These are phyloP conservation scores for Phyllosticta citribraziliensis DNA, from an alignment of 2,329 filamentous ascomycete species.

Conservation along the genomic window DNA sequence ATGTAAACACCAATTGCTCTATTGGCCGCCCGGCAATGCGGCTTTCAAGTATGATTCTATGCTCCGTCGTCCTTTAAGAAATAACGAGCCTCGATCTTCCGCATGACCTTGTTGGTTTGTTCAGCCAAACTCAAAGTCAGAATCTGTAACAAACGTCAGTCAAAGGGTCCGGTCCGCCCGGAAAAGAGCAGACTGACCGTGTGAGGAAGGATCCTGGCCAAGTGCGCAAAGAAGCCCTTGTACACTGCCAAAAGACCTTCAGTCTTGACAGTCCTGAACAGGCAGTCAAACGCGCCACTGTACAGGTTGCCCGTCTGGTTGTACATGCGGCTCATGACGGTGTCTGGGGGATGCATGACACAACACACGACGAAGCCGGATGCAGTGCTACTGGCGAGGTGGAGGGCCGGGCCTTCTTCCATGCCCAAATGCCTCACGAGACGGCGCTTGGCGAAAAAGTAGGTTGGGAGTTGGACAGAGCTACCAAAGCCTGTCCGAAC, in stretches of 20 bases:
- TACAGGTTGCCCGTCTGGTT: conserved; percentile 99
- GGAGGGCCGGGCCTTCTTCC: conserved; percentile 81
- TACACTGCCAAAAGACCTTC: conserved; percentile 91
- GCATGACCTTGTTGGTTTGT: conserved; percentile 90
- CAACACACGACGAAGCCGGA: conserved; percentile 96
- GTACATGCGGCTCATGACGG: conserved; percentile 97
- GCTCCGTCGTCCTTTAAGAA: conserved; percentile 37
- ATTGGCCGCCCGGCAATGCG: not conserved
- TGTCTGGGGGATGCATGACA: conserved; percentile 98
- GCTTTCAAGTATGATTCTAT: conserved; percentile 20
- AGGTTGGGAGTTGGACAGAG: conserved; percentile 91
- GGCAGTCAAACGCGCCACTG: conserved; percentile 81
- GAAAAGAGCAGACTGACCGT: conserved; percentile 44
- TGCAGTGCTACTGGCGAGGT: conserved; percentile 76
- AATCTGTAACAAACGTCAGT: conserved; percentile 42
- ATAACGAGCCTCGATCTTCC: conserved; percentile 59
- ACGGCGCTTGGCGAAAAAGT: conserved; percentile 91
- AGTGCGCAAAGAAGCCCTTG: conserved; percentile 92
- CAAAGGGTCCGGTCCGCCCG: not conserved
- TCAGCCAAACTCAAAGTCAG: conserved; percentile 87
- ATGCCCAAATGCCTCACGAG: conserved; percentile 75
- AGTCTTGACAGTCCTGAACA: conserved; percentile 80
- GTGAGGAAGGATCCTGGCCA: conserved; percentile 88
- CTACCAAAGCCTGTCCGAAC: conserved; percentile 92
- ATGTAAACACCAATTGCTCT: not conserved